These are phyloP conservation scores for Orbilia ellipsospora DNA, from an alignment of 2,329 filamentous ascomycete genomes.

Conservation along the genomic window DNA sequence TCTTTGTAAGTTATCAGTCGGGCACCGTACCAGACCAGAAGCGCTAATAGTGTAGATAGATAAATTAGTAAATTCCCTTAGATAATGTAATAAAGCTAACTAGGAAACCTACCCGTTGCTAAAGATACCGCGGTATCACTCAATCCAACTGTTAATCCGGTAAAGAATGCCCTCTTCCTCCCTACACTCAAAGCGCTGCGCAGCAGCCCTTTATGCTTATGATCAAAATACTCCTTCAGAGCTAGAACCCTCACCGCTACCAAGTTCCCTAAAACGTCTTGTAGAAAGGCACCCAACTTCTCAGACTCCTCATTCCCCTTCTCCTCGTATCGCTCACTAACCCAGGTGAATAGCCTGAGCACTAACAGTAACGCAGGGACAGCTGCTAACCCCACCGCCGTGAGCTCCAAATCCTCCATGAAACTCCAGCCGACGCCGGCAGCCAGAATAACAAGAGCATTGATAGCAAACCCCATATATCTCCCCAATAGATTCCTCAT, in stretches of 20 bases:
- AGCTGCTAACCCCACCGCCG: conserved; percentile 77
- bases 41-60: conserved; percentile 63
- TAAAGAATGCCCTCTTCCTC: conserved; percentile 72
- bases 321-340: conserved; percentile 78
- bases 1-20: conserved; percentile 69
- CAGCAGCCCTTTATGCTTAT: conserved; percentile 70
- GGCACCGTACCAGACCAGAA: conserved; percentile 86
- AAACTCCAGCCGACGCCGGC: conserved; percentile 81
- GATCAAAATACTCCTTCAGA: conserved; percentile 76
- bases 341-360: conserved; percentile 73
- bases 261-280: conserved; percentile 82
- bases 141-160: conserved; percentile 80
- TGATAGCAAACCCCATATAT: conserved; percentile 77
- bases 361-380: conserved; percentile 75
- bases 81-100: neutral
- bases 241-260: conserved; percentile 80
- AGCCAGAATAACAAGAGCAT: conserved; percentile 73
- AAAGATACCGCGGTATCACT: conserved; percentile 78
- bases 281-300: conserved; percentile 72
- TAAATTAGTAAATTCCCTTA: neutral
- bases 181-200: conserved; percentile 71
- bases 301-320: conserved; percentile 73
- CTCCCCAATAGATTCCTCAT: conserved; percentile 84
- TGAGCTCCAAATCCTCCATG: conserved; percentile 79
- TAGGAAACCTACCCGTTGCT: conserved; percentile 67